phyloP scores from a whole-genome alignment of 2,329 filamentous ascomycete genomes.

The Mollisia scopiformis region DNA sequence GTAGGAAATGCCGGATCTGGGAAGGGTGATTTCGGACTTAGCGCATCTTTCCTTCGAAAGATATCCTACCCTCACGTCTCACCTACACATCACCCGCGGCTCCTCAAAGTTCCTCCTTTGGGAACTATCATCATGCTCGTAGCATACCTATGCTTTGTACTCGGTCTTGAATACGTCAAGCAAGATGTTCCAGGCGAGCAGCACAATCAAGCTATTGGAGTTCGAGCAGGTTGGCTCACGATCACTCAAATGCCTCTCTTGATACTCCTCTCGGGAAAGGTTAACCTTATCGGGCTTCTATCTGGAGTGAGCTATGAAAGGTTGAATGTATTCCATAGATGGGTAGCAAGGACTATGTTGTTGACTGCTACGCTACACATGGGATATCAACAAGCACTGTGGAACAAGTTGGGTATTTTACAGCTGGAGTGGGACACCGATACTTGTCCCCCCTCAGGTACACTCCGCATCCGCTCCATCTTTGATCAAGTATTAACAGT shows the following conservation, averaged over 20 bases:
- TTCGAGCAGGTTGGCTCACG: constrained; percentile 9
- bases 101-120: neutral
- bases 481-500: neutral
- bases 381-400: constrained; percentile 6
- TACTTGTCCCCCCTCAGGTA: constrained; percentile 4
- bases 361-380: constrained; percentile 12
- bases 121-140: constrained; percentile 1
- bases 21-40: neutral
- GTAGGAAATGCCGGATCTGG: neutral
- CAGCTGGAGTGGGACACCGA: constrained; percentile 7
- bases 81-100: neutral
- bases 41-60: neutral
- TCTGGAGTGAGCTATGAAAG: constrained; percentile 5
- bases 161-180: constrained; percentile 1
- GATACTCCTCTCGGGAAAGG: constrained; percentile 6
- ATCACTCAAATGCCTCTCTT: constrained; percentile 5
- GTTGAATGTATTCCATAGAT: constrained; percentile 6
- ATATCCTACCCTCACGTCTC: constrained; percentile 1
- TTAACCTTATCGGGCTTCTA: constrained; percentile 3
- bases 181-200: constrained; percentile 4
- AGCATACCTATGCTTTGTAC: neutral
- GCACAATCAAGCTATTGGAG: constrained; percentile 5
- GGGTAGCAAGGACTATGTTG: constrained; percentile 8
- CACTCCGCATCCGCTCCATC: neutral
- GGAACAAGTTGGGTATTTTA: constrained; percentile 2